phyloP scores from a whole-genome alignment of 176 grass and related monocot genomes.

The Oryza meyeriana region DNA sequence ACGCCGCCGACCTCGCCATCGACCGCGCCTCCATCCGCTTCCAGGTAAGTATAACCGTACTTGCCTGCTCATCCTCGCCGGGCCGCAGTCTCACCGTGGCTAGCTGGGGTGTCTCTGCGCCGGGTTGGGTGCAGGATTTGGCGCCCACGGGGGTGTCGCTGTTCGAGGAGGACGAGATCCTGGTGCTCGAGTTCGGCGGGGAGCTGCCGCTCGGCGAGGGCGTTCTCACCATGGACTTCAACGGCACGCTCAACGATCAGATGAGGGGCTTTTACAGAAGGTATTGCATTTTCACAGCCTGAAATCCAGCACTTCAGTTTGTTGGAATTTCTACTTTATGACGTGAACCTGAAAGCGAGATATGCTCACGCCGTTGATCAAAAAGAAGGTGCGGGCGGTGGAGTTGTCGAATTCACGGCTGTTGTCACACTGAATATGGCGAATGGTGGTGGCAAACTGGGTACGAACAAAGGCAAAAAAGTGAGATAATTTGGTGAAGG shows the following conservation, averaged over 20 bases:
- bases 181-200: slow-evolving; percentile 57
- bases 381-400: too few species aligned
- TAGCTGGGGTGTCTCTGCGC: too few species aligned
- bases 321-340: not conserved
- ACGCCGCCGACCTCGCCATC: slow-evolving; percentile 58
- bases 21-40: slow-evolving; percentile 45
- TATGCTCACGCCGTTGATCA: too few species aligned
- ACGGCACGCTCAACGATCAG: slow-evolving; percentile 61
- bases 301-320: not conserved
- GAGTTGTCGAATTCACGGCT: too few species aligned
- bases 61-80: not conserved
- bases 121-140: slow-evolving; percentile 17
- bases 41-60: not conserved
- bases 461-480: too few species aligned
- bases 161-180: slow-evolving; percentile 55
- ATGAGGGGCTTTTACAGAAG: slow-evolving; percentile 85
- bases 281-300: slow-evolving; percentile 19
- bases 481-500: too few species aligned
- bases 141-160: slow-evolving; percentile 31
- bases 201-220: slow-evolving; percentile 48
- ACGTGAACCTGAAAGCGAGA: not conserved
- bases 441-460: too few species aligned
- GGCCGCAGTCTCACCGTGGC: not conserved
- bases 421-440: too few species aligned
- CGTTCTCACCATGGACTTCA: slow-evolving; percentile 57